These are phyloP conservation scores for Seiridium unicorne DNA, from an alignment of 2,329 filamentous ascomycete species.

Conservation along the genomic window DNA sequence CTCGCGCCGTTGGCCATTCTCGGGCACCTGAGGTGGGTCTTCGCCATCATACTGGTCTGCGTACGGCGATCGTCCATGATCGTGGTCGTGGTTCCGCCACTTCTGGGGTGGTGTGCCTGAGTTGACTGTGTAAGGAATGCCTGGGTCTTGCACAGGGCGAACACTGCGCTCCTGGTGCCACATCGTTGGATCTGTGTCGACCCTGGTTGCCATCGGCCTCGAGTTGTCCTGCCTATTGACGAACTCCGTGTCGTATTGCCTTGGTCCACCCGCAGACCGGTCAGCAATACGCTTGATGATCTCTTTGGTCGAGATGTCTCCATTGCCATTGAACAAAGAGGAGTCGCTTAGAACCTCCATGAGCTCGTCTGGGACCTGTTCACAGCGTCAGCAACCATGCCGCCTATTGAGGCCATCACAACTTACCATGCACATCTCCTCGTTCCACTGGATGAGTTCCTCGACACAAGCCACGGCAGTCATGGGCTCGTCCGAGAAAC, in stretches of 20 bases:
- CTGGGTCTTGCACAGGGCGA: conserved; percentile 69
- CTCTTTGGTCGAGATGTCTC: conserved; percentile 94
- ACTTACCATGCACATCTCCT: conserved; percentile 94
- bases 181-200: conserved; percentile 84
- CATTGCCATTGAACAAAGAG: conserved; percentile 74
- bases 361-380: conserved; percentile 87
- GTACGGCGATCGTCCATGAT: conserved; percentile 44
- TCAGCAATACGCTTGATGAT: conserved; percentile 93
- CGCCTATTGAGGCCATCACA: neutral
- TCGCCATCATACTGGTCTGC: conserved; percentile 44
- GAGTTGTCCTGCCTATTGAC: conserved; percentile 58
- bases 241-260: conserved; percentile 61
- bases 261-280: conserved; percentile 52
- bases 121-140: conserved; percentile 35
- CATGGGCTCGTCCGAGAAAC: conserved; percentile 84
- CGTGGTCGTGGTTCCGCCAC: conserved; percentile 47
- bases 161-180: conserved; percentile 85
- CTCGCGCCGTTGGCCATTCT: conserved; percentile 46
- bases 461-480: conserved; percentile 91
- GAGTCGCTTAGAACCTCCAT: conserved; percentile 83
- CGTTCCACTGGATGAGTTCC: conserved; percentile 86
- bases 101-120: conserved; percentile 50
- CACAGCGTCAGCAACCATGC: neutral
- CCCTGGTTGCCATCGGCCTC: conserved; percentile 57
- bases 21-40: conserved; percentile 35